Evolutionary conservation across 371 early-diverging fungal species (phyloP).

Genomic region (Mortierella sp.): DNA sequence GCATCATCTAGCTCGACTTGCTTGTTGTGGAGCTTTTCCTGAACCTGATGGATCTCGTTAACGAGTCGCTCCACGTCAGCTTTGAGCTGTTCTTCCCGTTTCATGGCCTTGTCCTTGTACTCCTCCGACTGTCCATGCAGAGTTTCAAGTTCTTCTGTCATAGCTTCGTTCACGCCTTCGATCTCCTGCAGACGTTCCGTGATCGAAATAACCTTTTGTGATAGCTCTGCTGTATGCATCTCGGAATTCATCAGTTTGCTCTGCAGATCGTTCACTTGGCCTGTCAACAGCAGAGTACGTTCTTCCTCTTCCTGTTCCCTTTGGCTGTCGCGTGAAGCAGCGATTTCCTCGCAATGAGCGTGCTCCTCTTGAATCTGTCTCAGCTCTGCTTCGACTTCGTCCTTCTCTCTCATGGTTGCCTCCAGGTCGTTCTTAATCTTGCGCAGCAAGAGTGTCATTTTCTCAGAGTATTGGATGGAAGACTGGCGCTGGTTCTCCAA

Average conservation of each 20-base stretch:
- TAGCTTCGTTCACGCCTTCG: slow-evolving; percentile 36
- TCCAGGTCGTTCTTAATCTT: slow-evolving; percentile 49
- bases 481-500: slow-evolving; percentile 41
- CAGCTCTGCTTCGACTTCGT: slow-evolving; percentile 23
- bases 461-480: slow-evolving; percentile 41
- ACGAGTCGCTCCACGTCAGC: slow-evolving; percentile 49
- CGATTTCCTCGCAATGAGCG: slow-evolving; percentile 16
- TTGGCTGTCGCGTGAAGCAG: slow-evolving; percentile 4
- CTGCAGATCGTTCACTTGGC: slow-evolving; percentile 24
- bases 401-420: slow-evolving; percentile 46
- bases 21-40: slow-evolving; percentile 28
- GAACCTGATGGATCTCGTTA: slow-evolving; percentile 39
- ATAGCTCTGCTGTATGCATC: slow-evolving; percentile 44
- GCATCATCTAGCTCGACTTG: slow-evolving; percentile 40
- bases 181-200: slow-evolving; percentile 44
- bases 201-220: slow-evolving; percentile 46
- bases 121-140: slow-evolving; percentile 28
- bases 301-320: slow-evolving; percentile 44
- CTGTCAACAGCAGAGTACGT: slow-evolving; percentile 19
- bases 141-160: slow-evolving; percentile 36
- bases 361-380: slow-evolving; percentile 33
- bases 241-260: slow-evolving; percentile 37
- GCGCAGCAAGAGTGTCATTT: slow-evolving; percentile 33
- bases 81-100: slow-evolving; percentile 37
- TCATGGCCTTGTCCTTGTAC: slow-evolving; percentile 10